These are phyloP conservation scores for Chloris gayana DNA, from an alignment of 176 grass and related monocot genomes.

Conservation along the genomic window DNA sequence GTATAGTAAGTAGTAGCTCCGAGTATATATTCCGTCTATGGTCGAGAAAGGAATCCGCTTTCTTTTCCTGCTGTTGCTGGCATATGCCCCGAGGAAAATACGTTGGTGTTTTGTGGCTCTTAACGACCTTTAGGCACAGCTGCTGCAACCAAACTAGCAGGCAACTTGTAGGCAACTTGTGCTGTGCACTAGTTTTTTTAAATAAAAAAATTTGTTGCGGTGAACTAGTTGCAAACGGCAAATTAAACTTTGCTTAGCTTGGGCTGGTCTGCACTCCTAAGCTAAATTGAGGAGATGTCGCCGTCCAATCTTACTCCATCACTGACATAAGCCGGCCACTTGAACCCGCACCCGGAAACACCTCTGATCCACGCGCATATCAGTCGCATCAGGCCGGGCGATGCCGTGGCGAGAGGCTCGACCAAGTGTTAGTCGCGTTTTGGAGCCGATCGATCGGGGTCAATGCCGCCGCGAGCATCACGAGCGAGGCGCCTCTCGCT, in stretches of 20 bases:
- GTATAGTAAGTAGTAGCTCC: neutral
- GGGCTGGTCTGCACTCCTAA: neutral
- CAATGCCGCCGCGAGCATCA: neutral
- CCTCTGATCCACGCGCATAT: neutral
- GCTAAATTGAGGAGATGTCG: neutral
- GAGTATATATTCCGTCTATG: neutral
- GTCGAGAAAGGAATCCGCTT: conserved; percentile 11
- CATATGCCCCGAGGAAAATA: neutral
- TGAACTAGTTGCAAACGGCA: conserved; percentile 11
- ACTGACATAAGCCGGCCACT: neutral
- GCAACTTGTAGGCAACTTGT: conserved; percentile 3
- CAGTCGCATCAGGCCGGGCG: neutral
- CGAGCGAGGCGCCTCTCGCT: conserved; percentile 2
- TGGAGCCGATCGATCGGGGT: neutral
- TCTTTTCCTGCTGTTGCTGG: conserved; percentile 3
- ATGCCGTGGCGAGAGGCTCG: neutral
- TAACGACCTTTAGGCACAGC: neutral
- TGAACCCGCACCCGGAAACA: neutral
- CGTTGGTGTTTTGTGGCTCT: neutral
- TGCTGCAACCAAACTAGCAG: conserved; percentile 12
- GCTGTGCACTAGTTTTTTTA: neutral
- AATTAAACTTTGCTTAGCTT: conserved; percentile 7
- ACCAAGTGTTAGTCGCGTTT: neutral
- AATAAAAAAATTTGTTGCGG: too few relatives aligned
- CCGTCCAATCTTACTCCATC: conserved; percentile 25